These are phyloP conservation scores for Suillus subluteus DNA, from an alignment of 768 basidiomycete genomes.

Conservation along the genomic window DNA sequence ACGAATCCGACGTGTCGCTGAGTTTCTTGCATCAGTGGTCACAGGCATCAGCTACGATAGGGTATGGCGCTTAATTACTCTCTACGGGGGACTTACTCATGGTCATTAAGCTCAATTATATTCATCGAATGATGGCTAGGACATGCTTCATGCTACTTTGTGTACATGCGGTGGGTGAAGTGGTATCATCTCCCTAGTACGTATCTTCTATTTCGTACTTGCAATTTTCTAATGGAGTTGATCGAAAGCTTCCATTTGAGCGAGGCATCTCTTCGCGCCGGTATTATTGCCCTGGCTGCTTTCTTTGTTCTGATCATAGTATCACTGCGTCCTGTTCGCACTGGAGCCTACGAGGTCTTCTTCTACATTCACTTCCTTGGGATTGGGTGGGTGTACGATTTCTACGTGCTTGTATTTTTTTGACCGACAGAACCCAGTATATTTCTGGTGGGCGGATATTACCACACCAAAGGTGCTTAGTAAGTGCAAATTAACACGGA, in stretches of 20 bases:
- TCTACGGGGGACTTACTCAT: conserved; percentile 1
- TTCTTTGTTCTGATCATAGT: too few species aligned
- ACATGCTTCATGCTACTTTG: conserved; percentile 48
- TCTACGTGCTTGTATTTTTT: not conserved
- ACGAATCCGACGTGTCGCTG: not conserved
- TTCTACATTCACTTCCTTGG: too few species aligned
- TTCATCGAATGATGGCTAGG: conserved; percentile 52
- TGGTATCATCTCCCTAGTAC: too few species aligned
- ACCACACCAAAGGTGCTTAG: conserved; percentile 41
- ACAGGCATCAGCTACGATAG: conserved; percentile 26
- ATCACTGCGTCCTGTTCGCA: too few species aligned
- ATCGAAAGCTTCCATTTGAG: too few species aligned
- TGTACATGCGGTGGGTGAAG: conserved; percentile 44
- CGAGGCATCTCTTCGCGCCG: too few species aligned
- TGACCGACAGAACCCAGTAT: conserved; percentile 13
- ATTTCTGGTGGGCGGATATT: conserved; percentile 39
- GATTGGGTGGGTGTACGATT: too few species aligned
- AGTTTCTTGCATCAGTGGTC: conserved; percentile 16
- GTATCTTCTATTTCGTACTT: too few species aligned
- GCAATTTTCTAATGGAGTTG: too few species aligned
- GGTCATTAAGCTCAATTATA: conserved; percentile 33
- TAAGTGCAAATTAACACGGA: conserved; percentile 16
- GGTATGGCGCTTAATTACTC: conserved; percentile 11
- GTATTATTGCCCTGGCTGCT: too few species aligned
- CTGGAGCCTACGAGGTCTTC: too few species aligned